Base-by-base conservation (phyloP, 352 stramenopile species). In the Thalassiosira mediterranea region DNA sequence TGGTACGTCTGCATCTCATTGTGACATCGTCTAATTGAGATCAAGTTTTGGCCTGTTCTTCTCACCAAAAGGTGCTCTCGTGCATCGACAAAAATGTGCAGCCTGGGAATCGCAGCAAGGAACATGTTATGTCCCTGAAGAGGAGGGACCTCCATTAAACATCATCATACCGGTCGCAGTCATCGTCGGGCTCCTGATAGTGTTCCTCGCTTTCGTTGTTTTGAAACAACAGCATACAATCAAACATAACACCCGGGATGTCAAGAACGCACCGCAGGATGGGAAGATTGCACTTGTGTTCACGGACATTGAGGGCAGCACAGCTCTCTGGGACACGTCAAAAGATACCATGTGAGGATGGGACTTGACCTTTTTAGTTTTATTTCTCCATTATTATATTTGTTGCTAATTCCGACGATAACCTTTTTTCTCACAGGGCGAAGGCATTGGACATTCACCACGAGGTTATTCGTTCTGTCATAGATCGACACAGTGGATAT, bases 401-500 rank as follows among this genome's bases (percentile, higher is more conserved):
- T n/a, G n/a, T n/a, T n/a, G n/a, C n/a, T n/a, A n/a, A n/a, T n/a
- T n/a, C n/a, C n/a, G n/a, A n/a, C n/a, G n/a, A n/a, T n/a, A n/a
- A n/a, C n/a, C n/a, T n/a, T n/a, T n/a, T n/a, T n/a, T n/a, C n/a
- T n/a, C n/a, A n/a, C n/a, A n/a, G n/a, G n/a, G 3, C 5, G 4
- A 74, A 74, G 21, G 53, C 65, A 38, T 19, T 74, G 13, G 65
- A 74, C 2, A 49, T 74, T 15, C 65, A 74, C 38, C 38, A 74
- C 29, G 32, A 74, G 21, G 47, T 67, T 28, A 68, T 74, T 29
- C 65, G 65, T 28, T 34, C 51, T 44, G 15, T 57, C 1, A 68
- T 66, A 21, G 26, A 68, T 26, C 21, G 49, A n/a, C 29, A 74
- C 32, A 13, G 54, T 7, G 65, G 15, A n/a, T 74, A 74, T 37